phyloP scores from a whole-genome alignment of 129 eudicot genomes.

The Flaveria robusta region DNA sequence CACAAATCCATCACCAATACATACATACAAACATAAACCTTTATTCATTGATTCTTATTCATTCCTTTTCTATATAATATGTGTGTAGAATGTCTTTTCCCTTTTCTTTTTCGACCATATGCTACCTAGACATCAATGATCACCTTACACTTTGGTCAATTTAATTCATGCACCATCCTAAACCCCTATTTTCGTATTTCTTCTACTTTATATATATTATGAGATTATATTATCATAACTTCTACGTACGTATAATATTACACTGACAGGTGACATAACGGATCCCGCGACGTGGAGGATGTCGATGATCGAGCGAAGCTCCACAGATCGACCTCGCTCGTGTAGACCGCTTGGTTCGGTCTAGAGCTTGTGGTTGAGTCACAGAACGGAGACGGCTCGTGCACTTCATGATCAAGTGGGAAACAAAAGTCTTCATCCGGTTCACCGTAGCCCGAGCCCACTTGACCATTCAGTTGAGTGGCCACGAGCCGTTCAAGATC shows the following conservation, averaged over 20 bases:
- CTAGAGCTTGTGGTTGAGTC: slow-evolving; percentile 22
- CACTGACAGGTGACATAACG: slow-evolving; percentile 60
- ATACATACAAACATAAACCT: slow-evolving; percentile 38
- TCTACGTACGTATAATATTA: slow-evolving; percentile 26
- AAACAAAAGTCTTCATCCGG: slow-evolving; percentile 41
- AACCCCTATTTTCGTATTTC: slow-evolving; percentile 25
- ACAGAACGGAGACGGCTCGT: slow-evolving; percentile 20
- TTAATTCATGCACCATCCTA: slow-evolving; percentile 28
- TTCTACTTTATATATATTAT: slow-evolving; percentile 12
- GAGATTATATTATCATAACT: neutral
- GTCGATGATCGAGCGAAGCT: slow-evolving; percentile 50
- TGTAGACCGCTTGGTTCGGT: slow-evolving; percentile 31
- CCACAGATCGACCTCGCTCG: slow-evolving; percentile 54
- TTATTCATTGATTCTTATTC: slow-evolving; percentile 39
- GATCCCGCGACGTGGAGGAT: slow-evolving; percentile 48
- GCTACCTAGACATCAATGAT: slow-evolving; percentile 31
- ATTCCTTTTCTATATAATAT: slow-evolving; percentile 44
- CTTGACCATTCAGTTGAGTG: slow-evolving; percentile 55
- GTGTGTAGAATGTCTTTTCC: slow-evolving; percentile 35
- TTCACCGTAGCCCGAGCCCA: slow-evolving; percentile 33
- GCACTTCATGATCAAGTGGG: slow-evolving; percentile 40
- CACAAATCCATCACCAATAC: slow-evolving; percentile 43
- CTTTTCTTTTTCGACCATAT: slow-evolving; percentile 13
- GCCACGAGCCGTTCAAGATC: slow-evolving; percentile 59
- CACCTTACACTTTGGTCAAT: slow-evolving; percentile 27